These are phyloP conservation scores for Exophiala spinifera DNA, from an alignment of 2,329 filamentous ascomycete species.

Conservation along the genomic window DNA sequence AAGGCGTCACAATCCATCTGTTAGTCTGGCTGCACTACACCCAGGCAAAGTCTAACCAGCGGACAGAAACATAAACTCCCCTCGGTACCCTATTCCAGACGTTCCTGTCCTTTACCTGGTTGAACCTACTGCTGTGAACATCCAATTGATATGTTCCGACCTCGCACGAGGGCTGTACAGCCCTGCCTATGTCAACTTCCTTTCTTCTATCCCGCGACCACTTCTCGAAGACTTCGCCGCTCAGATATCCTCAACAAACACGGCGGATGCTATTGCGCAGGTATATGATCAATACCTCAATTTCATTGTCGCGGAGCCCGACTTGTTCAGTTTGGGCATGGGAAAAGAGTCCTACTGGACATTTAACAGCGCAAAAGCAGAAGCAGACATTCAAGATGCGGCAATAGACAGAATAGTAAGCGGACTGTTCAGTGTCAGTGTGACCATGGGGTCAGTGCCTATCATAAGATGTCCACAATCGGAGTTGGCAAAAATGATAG, in stretches of 20 bases:
- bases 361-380: constrained; percentile 69
- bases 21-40: constrained; percentile 42
- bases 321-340: constrained; percentile 91
- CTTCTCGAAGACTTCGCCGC: constrained; percentile 92
- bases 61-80: constrained; percentile 71
- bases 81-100: constrained; percentile 87
- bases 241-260: constrained; percentile 78
- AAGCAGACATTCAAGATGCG: constrained; percentile 82
- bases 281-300: constrained; percentile 97
- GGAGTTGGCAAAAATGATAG: constrained; percentile 89
- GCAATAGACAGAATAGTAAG: constrained; percentile 90
- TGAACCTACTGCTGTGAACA: constrained; percentile 78
- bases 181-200: constrained; percentile 93
- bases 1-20: constrained; percentile 97
- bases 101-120: constrained; percentile 96
- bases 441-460: constrained; percentile 96
- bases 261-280: constrained; percentile 84
- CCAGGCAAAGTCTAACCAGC: constrained; percentile 6
- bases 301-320: constrained; percentile 92
- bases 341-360: constrained; percentile 92
- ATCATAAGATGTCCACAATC: constrained; percentile 93
- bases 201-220: constrained; percentile 85
- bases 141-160: constrained; percentile 79
- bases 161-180: constrained; percentile 84
- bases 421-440: constrained; percentile 93